These are phyloP conservation scores for Trypanosomatidae sp. DNA, from an alignment of 208 protist genomes.

Conservation along the genomic window DNA sequence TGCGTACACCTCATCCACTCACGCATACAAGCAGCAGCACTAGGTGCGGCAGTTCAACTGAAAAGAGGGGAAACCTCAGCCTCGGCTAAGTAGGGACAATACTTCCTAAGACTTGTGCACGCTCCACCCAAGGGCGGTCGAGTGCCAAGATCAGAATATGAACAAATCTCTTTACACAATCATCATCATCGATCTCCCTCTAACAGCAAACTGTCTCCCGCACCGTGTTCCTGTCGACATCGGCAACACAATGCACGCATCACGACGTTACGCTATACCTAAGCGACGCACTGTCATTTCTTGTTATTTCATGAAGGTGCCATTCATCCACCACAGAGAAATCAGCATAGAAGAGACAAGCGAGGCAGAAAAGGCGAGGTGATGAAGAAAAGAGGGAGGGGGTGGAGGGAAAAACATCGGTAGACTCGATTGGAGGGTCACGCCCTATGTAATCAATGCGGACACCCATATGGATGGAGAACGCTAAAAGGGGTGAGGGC, in stretches of 20 bases:
- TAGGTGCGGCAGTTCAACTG: neutral
- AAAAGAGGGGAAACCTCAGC: neutral
- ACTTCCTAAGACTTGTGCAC: neutral
- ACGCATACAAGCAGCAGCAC: neutral
- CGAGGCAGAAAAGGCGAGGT: neutral
- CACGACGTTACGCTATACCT: neutral
- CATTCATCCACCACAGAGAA: neutral
- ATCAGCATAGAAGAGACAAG: neutral
- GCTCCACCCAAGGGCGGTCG: neutral
- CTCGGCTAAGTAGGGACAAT: neutral
- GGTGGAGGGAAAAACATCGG: neutral
- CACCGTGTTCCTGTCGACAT: neutral
- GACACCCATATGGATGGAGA: neutral
- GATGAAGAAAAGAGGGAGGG: neutral
- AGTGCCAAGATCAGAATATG: slow-evolving; percentile 48
- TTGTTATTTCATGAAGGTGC: neutral
- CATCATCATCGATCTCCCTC: slow-evolving; percentile 24
- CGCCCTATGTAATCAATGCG: neutral
- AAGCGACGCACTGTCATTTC: neutral
- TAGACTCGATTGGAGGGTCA: neutral
- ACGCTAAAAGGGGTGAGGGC: neutral
- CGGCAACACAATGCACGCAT: neutral
- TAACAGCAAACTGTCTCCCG: neutral
- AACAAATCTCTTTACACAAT: slow-evolving; percentile 49
- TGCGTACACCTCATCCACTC: neutral